Evolutionary conservation across 176 grass and related monocot genomes (phyloP), one percentile per base, ranked within the genome.

Genomic region (Musa troglodytarum): DNA sequence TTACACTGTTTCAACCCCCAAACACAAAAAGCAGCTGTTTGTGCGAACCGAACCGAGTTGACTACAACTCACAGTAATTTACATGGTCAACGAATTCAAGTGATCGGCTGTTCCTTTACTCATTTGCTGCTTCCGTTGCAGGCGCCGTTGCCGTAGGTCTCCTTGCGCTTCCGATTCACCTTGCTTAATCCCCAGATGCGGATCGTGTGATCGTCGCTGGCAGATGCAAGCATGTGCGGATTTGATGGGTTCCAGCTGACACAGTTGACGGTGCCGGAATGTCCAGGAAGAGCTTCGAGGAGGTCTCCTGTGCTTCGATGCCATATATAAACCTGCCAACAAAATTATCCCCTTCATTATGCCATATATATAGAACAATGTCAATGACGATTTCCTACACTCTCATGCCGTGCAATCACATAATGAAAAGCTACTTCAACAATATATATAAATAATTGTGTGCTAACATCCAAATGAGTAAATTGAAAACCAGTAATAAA

Each of bases 211-310:
- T 96, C 93, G 11, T 90, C 93, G 0, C 93, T 92, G 11, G 85
- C 89, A 7, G 93, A 96, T 43, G 93, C 93, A 0, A 96, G 87
- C 93, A 96, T 92, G 71, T 92, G 88, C 1, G 89, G 93, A 72
- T 96, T 92, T 8, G 50, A 71, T 24, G 93, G 93, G 69, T 92
- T 96, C 93, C 93, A 96, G 66, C 93, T 92, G 52, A 96, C 93
- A 13, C 87, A 90, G 80, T 96, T 96, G 57, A 96, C 93, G 12
- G 87, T 69, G 53, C 89, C 93, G 2, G 93, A 88, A 79, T 96
- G 93, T 49, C 93, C 93, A 65, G 82, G 71, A 50, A 96, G 74
- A 51, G 83, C 81, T 76, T 96, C 76, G 16, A 96, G 82, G 16
- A 96, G 74, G 86, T 88, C 85, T 68, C 85, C 89, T 1, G 87